phyloP scores from a whole-genome alignment of 768 basidiomycete genomes.

The Rhodotorula graminis region DNA sequence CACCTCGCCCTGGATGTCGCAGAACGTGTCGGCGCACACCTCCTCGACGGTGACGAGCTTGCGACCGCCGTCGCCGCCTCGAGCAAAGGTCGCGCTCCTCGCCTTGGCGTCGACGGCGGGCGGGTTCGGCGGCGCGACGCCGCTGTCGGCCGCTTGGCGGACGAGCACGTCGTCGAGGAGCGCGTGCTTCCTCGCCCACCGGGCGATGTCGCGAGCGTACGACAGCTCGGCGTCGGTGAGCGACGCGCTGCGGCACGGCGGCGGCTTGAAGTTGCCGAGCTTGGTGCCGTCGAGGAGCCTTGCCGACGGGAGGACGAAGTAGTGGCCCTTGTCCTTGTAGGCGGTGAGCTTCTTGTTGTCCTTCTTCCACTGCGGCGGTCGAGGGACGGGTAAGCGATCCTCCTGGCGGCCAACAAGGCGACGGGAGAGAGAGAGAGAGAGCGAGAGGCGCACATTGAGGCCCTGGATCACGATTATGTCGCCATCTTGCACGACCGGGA shows the following conservation, averaged over 20 bases:
- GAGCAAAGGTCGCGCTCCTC: not conserved
- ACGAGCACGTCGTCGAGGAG: not conserved
- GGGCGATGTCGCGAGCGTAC: slow-evolving; percentile 22
- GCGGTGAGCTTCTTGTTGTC: not conserved
- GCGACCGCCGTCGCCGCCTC: not conserved
- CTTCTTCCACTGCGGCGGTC: slow-evolving; percentile 13
- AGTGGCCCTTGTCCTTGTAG: not conserved
- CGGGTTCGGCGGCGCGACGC: not conserved
- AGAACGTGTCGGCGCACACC: not conserved
- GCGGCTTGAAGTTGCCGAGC: not conserved
- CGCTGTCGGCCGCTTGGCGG: not conserved
- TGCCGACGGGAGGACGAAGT: slow-evolving; percentile 8
- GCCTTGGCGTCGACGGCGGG: not conserved
- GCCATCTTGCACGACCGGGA: slow-evolving; percentile 1
- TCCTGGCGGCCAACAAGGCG: no score
- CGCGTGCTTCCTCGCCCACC: slow-evolving; percentile 10
- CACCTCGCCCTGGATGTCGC: slow-evolving; percentile 19
- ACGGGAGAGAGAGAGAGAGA: no score
- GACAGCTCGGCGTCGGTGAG: slow-evolving; percentile 1
- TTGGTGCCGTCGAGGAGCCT: not conserved
- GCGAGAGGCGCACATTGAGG: slow-evolving; percentile 7
- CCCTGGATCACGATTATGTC: slow-evolving; percentile 17
- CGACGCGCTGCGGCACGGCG: not conserved
- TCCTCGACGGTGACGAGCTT: not conserved
- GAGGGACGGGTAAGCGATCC: not conserved